Percentiles rank a stretch among this genome's conserved stretches.
Conservation (phyloP, 257 asterid species). For the Solanum pennellii region DNA sequence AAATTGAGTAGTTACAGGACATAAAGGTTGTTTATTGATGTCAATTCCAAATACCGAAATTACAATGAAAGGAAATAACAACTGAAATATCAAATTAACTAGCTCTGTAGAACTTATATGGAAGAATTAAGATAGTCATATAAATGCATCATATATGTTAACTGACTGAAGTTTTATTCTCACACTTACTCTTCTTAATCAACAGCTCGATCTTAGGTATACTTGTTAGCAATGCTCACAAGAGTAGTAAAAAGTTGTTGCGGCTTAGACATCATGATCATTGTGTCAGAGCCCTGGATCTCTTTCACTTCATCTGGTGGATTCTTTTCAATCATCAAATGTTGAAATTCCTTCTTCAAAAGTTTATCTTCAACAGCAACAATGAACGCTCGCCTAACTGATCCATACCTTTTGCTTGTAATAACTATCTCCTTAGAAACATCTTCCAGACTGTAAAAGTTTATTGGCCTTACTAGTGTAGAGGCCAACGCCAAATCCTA, state of each 20-base stretch:
- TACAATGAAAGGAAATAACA: background rate
- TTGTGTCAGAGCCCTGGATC: conserved; percentile 21
- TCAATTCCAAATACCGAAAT: background rate
- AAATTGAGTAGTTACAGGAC: background rate
- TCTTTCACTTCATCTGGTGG: conserved; percentile 24
- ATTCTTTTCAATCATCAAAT: conserved; percentile 20
- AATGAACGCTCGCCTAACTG: conserved; percentile 15
- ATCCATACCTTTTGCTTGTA: conserved; percentile 3
- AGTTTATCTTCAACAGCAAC: background rate
- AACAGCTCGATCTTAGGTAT: no score
- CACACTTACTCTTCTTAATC: no score
- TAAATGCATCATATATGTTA: no score
- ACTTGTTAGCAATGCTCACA: background rate
- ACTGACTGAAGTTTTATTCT: no score
- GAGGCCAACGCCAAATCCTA: conserved; percentile 25
- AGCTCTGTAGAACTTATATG: background rate
- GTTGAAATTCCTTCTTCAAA: background rate
- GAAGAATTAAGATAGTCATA: background rate
- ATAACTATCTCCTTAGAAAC: background rate
- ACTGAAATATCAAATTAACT: background rate
- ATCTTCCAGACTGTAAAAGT: background rate
- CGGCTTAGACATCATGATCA: conserved; percentile 29
- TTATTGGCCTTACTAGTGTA: conserved; percentile 2
- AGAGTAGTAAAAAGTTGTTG: conserved; percentile 3
- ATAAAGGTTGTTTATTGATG: background rate